A percentile compares a stretch with the other conserved stretches of the same genome.
Conservation (phyloP, 306 rosid species). For the Cyclanthera cordifolia region DNA sequence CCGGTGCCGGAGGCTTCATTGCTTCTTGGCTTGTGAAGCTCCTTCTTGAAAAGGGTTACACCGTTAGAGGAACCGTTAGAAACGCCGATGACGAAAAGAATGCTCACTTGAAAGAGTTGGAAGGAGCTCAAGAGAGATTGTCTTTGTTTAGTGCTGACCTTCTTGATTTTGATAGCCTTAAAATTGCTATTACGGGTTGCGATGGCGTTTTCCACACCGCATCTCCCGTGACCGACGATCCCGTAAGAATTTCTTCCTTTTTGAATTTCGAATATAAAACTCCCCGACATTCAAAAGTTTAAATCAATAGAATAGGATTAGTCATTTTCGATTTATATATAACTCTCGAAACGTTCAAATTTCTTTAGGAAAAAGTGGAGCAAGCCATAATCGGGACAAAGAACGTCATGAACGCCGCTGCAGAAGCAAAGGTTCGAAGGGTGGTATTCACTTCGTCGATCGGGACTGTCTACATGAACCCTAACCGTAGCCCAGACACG, state of each 20-base stretch:
- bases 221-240: conserved; percentile 75
- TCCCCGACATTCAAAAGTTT: no score
- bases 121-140: conserved; percentile 66
- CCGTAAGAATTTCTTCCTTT: conserved; percentile 26
- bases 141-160: conserved; percentile 60
- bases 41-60: conserved; percentile 57
- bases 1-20: conserved; percentile 93
- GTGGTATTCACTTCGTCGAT: conserved; percentile 92
- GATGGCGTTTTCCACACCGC: conserved; percentile 82
- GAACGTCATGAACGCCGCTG: conserved; percentile 53
- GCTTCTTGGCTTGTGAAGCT: conserved; percentile 86
- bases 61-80: conserved; percentile 68
- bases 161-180: conserved; percentile 44
- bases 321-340: no score
- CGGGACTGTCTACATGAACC: conserved; percentile 75
- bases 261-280: no score
- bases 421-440: conserved; percentile 63
- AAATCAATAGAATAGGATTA: no score
- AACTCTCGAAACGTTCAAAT: no score
- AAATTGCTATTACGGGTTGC: conserved; percentile 45
- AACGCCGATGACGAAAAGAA: conserved; percentile 83
- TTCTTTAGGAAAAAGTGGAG: conserved; percentile 51
- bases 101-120: conserved; percentile 56
- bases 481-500: conserved; percentile 41
- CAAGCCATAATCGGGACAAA: conserved; percentile 65